Conservation (phyloP, 495 filamentous ascomycete genomes). For the Penicillium malachiteum region DNA sequence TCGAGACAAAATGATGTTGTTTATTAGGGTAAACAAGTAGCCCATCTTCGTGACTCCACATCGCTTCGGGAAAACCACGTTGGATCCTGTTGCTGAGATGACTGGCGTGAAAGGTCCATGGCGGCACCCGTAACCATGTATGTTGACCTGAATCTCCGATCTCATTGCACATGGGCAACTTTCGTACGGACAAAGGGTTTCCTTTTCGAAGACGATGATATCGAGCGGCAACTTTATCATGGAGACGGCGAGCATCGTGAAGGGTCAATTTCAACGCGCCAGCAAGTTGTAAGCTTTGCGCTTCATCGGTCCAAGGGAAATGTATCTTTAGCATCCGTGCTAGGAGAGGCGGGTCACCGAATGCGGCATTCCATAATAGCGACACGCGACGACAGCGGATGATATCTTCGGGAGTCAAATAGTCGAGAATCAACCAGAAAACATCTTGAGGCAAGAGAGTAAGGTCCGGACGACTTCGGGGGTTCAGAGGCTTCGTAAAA, state of each 20-base stretch:
- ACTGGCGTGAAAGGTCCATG: constrained; percentile 57
- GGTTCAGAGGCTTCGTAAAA: too few species aligned
- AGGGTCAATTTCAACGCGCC: constrained; percentile 1
- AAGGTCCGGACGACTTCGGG: constrained; percentile 11
- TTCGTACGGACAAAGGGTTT: constrained; percentile 49
- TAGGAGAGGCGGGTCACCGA: constrained; percentile 47
- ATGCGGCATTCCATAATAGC: constrained; percentile 52
- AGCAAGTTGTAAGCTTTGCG: constrained; percentile 30
- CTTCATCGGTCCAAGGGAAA: constrained; percentile 56
- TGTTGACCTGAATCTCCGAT: constrained; percentile 34
- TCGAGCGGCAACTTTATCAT: constrained; percentile 54
- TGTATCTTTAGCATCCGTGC: constrained; percentile 49
- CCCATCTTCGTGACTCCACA: constrained; percentile 62
- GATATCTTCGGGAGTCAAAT: constrained; percentile 51
- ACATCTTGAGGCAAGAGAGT: constrained; percentile 41
- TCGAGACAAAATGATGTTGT: constrained; percentile 41
- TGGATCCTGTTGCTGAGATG: constrained; percentile 36
- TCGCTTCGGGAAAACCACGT: constrained; percentile 55
- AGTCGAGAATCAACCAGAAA: constrained; percentile 40
- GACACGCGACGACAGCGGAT: constrained; percentile 57
- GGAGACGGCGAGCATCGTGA: constrained; percentile 42
- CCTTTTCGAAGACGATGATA: constrained; percentile 56
- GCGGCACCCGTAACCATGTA: constrained; percentile 50
- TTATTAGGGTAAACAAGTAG: constrained; percentile 57
- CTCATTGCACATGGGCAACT: constrained; percentile 37